Evolutionary conservation across 2,329 filamentous ascomycete genomes (phyloP).

Genomic region (Coniochaeta pulveracea): DNA sequence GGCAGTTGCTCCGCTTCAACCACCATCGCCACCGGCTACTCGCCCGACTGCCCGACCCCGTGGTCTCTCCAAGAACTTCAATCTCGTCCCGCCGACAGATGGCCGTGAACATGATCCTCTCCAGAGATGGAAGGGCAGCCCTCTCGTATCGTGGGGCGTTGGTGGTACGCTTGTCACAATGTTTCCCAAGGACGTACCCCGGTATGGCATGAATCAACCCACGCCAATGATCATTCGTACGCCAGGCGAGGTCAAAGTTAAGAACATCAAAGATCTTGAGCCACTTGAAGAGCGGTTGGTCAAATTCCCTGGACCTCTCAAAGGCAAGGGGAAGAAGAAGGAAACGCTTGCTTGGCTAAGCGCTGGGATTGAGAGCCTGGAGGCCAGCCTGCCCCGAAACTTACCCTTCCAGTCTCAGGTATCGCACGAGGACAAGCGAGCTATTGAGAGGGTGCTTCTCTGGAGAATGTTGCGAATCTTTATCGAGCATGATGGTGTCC

Average conservation of each 20-base stretch:
- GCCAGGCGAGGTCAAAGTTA: constrained; percentile 72
- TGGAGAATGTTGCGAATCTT: constrained; percentile 80
- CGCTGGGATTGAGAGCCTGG: constrained; percentile 62
- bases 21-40: constrained; percentile 15
- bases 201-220: constrained; percentile 66
- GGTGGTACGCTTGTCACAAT: constrained; percentile 73
- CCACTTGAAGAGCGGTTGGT: constrained; percentile 60
- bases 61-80: constrained; percentile 42
- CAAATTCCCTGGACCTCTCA: constrained; percentile 84
- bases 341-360: constrained; percentile 75
- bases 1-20: constrained; percentile 4
- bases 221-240: constrained; percentile 70
- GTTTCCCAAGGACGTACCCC: constrained; percentile 80
- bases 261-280: constrained; percentile 61
- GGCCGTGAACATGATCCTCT: constrained; percentile 64
- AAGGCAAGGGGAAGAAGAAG: constrained; percentile 90
- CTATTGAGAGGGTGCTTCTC: constrained; percentile 68
- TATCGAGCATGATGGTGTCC: constrained; percentile 72
- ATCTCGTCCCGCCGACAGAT: constrained; percentile 51
- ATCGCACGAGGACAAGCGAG: constrained; percentile 55
- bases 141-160: constrained; percentile 79
- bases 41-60: constrained; percentile 24
- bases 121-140: constrained; percentile 81
- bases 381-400: constrained; percentile 43
- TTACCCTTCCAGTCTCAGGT: constrained; percentile 35